phyloP scores from a whole-genome alignment of 2,329 filamentous ascomycete genomes.

The Monilinia laxa region DNA sequence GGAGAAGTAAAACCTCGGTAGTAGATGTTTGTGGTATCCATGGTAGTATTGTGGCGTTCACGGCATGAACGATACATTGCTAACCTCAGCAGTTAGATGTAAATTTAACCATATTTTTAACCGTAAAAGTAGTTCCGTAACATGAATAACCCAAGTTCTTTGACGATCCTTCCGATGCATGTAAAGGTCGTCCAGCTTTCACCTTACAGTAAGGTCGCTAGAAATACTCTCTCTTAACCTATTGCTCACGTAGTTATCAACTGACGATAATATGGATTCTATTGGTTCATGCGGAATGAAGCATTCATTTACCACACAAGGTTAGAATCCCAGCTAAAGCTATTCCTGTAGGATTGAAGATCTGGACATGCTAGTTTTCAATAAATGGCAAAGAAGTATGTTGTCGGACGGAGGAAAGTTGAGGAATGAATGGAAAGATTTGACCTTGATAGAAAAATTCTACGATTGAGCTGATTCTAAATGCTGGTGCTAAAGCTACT shows the following conservation, averaged over 20 bases:
- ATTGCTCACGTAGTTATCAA: too few relatives aligned
- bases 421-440: too few relatives aligned
- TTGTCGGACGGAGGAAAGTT: neutral
- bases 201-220: too few relatives aligned
- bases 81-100: neutral
- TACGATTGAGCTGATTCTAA: neutral
- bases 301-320: neutral
- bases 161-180: neutral
- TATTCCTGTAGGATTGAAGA: too few relatives aligned
- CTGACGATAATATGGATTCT: neutral
- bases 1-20: conserved; percentile 14
- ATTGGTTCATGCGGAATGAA: neutral
- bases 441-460: neutral
- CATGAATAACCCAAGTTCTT: neutral
- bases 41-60: neutral
- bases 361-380: neutral
- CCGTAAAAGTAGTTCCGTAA: neutral
- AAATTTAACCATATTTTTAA: conserved; percentile 6
- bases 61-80: neutral
- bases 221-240: too few relatives aligned
- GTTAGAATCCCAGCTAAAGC: neutral
- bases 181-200: neutral
- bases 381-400: neutral
- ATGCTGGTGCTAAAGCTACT: neutral
- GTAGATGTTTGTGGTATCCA: neutral